Evolutionary conservation across 164 flowering plant species (phyloP).

Genomic region (Euptelea pleiosperma): DNA sequence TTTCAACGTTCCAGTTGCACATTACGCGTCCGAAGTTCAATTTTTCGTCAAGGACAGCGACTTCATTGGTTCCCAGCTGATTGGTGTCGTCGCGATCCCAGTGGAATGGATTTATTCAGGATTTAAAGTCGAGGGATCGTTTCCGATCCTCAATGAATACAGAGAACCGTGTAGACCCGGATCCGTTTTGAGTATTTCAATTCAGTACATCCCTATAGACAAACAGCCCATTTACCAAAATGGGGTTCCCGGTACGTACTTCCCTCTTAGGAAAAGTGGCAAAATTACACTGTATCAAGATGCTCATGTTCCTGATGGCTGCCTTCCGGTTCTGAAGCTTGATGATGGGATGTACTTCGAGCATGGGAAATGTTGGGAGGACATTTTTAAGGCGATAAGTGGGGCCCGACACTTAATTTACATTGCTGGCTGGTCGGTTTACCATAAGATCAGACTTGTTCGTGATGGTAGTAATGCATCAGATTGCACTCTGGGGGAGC

Average conservation of each 20-base stretch:
- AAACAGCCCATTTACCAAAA: constrained; percentile 45
- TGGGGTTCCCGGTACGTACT: constrained; percentile 89
- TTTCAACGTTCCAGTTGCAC: constrained; percentile 88
- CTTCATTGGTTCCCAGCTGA: constrained; percentile 82
- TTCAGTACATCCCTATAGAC: constrained; percentile 70
- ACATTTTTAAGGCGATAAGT: constrained; percentile 75
- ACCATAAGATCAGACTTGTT: constrained; percentile 74
- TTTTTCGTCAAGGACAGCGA: constrained; percentile 89
- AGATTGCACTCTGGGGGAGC: constrained; percentile 68
- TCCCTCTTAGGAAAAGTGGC: constrained; percentile 89
- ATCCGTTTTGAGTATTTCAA: constrained; percentile 60
- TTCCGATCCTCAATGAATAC: constrained; percentile 54
- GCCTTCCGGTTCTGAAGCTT: constrained; percentile 61
- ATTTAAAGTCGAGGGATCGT: constrained; percentile 60
- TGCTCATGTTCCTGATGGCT: constrained; percentile 90
- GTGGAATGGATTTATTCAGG: constrained; percentile 66
- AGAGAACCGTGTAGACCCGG: constrained; percentile 75
- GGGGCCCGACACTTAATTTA: constrained; percentile 71
- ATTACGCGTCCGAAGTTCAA: constrained; percentile 72
- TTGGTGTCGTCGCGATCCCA: constrained; percentile 75
- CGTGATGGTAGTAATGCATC: constrained; percentile 46
- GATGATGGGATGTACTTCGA: constrained; percentile 58
- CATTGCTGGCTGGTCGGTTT: constrained; percentile 96
- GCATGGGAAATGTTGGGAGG: constrained; percentile 94
- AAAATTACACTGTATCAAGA: constrained; percentile 87